These are phyloP conservation scores for Kwoniella mangroviensis DNA, from an alignment of 768 basidiomycete species.

Conservation along the genomic window DNA sequence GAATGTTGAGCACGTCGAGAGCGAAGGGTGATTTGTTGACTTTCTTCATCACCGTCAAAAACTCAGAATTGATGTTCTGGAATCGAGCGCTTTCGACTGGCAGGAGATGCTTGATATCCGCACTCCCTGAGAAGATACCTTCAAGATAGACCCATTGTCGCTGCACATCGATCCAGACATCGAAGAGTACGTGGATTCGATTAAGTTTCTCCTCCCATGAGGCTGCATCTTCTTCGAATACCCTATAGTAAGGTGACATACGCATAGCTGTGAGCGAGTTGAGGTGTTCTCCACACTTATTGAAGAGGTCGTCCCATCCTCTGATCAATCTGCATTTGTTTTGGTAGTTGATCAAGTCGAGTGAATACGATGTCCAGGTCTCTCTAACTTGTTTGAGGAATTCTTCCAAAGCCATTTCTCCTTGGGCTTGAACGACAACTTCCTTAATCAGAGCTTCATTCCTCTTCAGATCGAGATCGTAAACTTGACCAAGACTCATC, in stretches of 20 bases:
- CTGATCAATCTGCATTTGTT: constrained; percentile 96
- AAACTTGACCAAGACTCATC: constrained; percentile 94
- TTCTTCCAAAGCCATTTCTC: constrained; percentile 95
- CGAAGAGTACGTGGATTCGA: constrained; percentile 93
- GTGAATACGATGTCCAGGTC: constrained; percentile 91
- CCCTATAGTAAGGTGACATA: constrained; percentile 94
- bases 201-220: constrained; percentile 98
- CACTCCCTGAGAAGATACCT: constrained; percentile 99
- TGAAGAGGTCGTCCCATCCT: constrained; percentile 96
- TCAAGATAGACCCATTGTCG: constrained; percentile 99
- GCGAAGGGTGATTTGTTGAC: constrained; percentile 99
- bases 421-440: constrained; percentile 94
- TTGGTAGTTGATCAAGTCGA: constrained; percentile 97
- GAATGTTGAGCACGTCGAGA: constrained; percentile 94
- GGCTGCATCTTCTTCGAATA: constrained; percentile 64
- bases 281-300: constrained; percentile 94
- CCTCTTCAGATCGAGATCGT: constrained; percentile 92
- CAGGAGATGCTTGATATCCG: constrained; percentile 97
- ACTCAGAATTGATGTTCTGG: constrained; percentile 97
- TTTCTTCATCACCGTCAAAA: constrained; percentile 98
- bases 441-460: constrained; percentile 92
- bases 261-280: constrained; percentile 98
- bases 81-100: constrained; percentile 98
- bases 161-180: constrained; percentile 99
- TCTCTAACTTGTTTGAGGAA: constrained; percentile 97